phyloP scores from a whole-genome alignment of 345 rosid genomes.

The Durio zibethinus region DNA sequence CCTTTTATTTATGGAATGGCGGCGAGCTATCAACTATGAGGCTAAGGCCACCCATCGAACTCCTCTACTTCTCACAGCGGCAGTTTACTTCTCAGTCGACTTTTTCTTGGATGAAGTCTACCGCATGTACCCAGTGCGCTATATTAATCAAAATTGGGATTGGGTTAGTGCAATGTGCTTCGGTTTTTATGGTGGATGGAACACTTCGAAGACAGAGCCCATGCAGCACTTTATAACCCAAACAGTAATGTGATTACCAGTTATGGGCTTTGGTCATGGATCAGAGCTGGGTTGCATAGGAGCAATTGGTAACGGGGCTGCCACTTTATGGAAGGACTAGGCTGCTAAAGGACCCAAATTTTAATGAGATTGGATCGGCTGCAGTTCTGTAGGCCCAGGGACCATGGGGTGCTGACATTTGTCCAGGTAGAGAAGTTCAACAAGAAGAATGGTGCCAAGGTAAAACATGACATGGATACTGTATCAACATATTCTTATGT shows the following conservation, averaged over 20 bases:
- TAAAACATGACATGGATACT: conserved; percentile 34
- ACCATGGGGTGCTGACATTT: conserved; percentile 14
- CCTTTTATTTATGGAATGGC: conserved; percentile 42
- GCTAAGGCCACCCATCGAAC: conserved; percentile 34
- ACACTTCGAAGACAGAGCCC: conserved; percentile 37
- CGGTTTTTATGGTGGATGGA: conserved; percentile 53
- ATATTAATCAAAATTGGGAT: conserved; percentile 38
- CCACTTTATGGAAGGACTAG: conserved; percentile 52
- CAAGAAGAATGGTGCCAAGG: conserved; percentile 27
- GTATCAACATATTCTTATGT: conserved; percentile 42
- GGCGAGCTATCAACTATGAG: conserved; percentile 32
- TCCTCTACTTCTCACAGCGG: conserved; percentile 49
- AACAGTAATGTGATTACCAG: conserved; percentile 49
- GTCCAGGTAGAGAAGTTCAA: conserved; percentile 33
- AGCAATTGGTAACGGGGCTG: conserved; percentile 48
- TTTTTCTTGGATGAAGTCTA: conserved; percentile 20
- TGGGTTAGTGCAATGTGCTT: conserved; percentile 51
- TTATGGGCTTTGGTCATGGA: conserved; percentile 51
- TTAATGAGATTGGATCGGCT: conserved; percentile 37
- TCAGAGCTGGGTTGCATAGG: conserved; percentile 31
- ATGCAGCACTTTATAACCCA: conserved; percentile 41
- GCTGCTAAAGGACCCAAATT: conserved; percentile 47
- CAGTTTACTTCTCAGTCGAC: conserved; percentile 46
- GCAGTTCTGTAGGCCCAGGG: conserved; percentile 37
- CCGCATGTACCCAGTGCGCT: conserved; percentile 31